Base-by-base conservation (phyloP, 169 alveolate genomes). In the Cryptosporidium sp. region DNA sequence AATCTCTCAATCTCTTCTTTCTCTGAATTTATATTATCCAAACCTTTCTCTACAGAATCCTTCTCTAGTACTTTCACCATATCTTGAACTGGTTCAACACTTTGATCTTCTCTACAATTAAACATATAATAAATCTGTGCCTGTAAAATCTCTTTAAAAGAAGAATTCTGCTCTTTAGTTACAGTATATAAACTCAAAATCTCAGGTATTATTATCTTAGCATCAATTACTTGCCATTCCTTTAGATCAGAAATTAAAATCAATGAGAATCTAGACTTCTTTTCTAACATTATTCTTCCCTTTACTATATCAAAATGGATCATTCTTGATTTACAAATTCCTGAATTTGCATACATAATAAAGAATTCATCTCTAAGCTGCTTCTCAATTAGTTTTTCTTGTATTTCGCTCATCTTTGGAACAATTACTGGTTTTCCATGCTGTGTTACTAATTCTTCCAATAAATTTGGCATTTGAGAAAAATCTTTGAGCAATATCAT, bases 181-280 rank as follows among this genome's bases (percentile, higher is more conserved):
- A 80, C 67, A 33, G 33, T 45, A 80, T 80, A 80, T 18, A 42
- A 21, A 62, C 62, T 60, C 39, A 70, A 42, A 39, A 80, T 61
- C 33, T 73, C 86, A n/a, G 89, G 89, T 44, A 80, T 45, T 39
- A 65, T 80, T 42, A 80, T 80, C 42, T 29, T 80, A 12, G 89
- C 89, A 80, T 80, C 89, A 44, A 80, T 62, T 21, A 80, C 56
- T n/a, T 80, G 89, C 89, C 89, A 80, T 39, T 80, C 37, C 0
- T 65, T 80, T 18, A 80, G 21, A 26, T 80, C 89, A 23, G 89
- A 80, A 60, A 80, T 80, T 10, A 80, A 60, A 39, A 6, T 65
- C 35, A 80, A 39, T 0, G 67, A 61, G 62, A 80, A 80, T 33
- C 75, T 80, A 39, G 75, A 80, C 39, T 60, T 80, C 56, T 62